phyloP scores from a whole-genome alignment of 352 stramenopile species.

The Phytophthora macrochlamydospora region DNA sequence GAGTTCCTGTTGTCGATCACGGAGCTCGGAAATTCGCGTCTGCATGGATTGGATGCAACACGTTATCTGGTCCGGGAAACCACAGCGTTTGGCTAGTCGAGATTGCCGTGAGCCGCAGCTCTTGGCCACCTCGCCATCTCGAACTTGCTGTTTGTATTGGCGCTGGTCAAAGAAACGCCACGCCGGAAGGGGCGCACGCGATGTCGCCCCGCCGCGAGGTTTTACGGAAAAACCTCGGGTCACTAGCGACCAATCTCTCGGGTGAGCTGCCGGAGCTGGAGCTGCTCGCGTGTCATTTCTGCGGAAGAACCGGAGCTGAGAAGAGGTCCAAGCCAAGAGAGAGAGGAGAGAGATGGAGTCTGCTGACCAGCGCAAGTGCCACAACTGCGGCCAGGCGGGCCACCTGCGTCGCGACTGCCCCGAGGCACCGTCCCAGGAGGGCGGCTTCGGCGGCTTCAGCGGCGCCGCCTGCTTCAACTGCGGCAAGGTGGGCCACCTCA shows the following conservation, averaged over 20 bases:
- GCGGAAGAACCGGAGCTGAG: slow-evolving; percentile 44
- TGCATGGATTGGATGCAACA: neutral
- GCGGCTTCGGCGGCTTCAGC: slow-evolving; percentile 32
- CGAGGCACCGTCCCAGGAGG: slow-evolving; percentile 52
- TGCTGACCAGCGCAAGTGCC: slow-evolving; percentile 67
- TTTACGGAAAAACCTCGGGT: slow-evolving; percentile 43
- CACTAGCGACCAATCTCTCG: slow-evolving; percentile 37
- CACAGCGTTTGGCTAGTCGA: too few species aligned
- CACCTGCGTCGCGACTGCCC: slow-evolving; percentile 83
- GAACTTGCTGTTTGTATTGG: slow-evolving; percentile 13
- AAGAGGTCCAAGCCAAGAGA: slow-evolving; percentile 15
- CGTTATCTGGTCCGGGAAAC: neutral
- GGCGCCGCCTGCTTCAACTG: slow-evolving; percentile 73
- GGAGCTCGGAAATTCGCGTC: neutral
- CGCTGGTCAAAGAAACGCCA: slow-evolving; percentile 22
- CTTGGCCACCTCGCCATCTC: neutral
- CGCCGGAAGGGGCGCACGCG: neutral
- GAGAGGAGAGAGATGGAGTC: slow-evolving; percentile 43
- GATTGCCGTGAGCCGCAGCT: neutral
- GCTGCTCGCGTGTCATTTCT: slow-evolving; percentile 42
- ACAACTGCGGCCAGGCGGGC: slow-evolving; percentile 79
- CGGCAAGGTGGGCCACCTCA: slow-evolving; percentile 81
- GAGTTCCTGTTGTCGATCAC: neutral
- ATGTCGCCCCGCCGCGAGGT: slow-evolving; percentile 41
- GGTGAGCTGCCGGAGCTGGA: neutral